These are phyloP conservation scores for Bruguiera hainesii DNA, from an alignment of 441 rosid species.

Conservation along the genomic window DNA sequence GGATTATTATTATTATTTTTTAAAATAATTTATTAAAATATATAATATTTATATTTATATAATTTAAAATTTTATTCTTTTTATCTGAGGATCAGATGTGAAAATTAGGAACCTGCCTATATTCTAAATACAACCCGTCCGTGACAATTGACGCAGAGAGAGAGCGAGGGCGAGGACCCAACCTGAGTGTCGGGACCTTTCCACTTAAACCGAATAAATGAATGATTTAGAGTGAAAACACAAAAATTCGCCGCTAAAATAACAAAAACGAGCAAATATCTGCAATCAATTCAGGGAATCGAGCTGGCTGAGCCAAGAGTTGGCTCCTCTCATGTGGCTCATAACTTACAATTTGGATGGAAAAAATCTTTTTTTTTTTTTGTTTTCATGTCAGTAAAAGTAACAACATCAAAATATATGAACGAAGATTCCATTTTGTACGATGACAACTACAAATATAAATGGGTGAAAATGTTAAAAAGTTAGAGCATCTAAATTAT, in stretches of 20 bases:
- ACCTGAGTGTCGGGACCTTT: slow-evolving; percentile 2
- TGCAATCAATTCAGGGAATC: background rate
- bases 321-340: background rate
- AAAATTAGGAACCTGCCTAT: too few relatives aligned
- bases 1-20: too few relatives aligned
- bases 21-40: too few relatives aligned
- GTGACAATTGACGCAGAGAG: slow-evolving; percentile 15
- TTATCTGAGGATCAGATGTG: too few relatives aligned
- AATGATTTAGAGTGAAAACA: background rate
- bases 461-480: background rate
- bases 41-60: too few relatives aligned
- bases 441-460: background rate
- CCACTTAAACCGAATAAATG: background rate
- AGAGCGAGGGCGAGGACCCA: slow-evolving; percentile 23
- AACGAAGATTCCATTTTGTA: background rate
- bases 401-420: too few relatives aligned
- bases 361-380: too few relatives aligned
- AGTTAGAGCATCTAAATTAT: background rate
- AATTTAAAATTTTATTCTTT: too few relatives aligned
- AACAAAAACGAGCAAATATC: background rate
- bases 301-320: background rate
- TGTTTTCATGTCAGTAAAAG: too few relatives aligned
- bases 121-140: too few relatives aligned
- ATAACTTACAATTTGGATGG: too few relatives aligned
- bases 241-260: slow-evolving; percentile 14